phyloP scores from a whole-genome alignment of 2,329 filamentous ascomycete genomes.

The Trichoderma brevicompactum region DNA sequence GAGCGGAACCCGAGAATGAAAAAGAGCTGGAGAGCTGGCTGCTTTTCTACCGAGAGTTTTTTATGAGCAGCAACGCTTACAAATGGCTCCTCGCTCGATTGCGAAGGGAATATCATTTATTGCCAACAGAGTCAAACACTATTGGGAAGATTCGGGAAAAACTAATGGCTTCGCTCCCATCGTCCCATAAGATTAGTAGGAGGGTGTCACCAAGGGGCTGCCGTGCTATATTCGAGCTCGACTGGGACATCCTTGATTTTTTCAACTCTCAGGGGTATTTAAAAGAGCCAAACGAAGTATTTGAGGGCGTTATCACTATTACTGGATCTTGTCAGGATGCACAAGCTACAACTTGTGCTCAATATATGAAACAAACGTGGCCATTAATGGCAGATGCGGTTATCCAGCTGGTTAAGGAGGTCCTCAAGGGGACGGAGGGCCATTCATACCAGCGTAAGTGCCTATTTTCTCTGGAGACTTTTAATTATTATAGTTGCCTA shows the following conservation, averaged over 20 bases:
- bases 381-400: background rate
- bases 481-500: background rate
- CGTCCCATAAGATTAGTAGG: background rate
- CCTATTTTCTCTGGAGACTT: rapidly evolving
- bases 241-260: background rate
- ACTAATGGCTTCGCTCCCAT: background rate
- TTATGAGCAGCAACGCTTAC: background rate
- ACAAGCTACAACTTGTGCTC: background rate
- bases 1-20: too few species aligned
- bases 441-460: background rate
- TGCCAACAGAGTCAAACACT: background rate
- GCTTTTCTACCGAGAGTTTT: background rate
- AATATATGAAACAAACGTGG: background rate
- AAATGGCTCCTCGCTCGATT: background rate
- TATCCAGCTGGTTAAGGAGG: background rate
- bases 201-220: background rate
- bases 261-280: background rate
- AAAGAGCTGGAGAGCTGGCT: background rate
- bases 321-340: background rate
- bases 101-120: background rate
- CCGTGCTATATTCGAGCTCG: background rate
- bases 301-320: background rate
- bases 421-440: background rate
- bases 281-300: background rate
- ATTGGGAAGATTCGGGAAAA: background rate